Percentiles rank a stretch among this genome's conserved stretches.
Conservation (phyloP, 805 yeast species). For the Yarrowia bubula region DNA sequence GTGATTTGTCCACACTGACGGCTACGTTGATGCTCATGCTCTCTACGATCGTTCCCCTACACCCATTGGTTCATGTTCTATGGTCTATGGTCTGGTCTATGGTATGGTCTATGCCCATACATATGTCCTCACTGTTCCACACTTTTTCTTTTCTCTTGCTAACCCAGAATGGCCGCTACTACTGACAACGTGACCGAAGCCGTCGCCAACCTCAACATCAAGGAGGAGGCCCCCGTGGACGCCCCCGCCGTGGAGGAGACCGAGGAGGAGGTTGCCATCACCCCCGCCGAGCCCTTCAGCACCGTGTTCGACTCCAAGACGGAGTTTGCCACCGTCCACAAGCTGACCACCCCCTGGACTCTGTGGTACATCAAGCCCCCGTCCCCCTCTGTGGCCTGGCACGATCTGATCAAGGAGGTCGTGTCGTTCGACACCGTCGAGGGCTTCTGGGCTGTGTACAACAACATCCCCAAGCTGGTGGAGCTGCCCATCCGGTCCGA, state of each 20-base stretch:
- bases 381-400: slow-evolving; percentile 68
- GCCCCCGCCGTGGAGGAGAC: neutral
- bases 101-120: too few species aligned
- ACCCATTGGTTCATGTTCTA: too few species aligned
- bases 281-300: slow-evolving; percentile 23
- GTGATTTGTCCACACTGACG: too few species aligned
- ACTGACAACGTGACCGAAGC: slow-evolving; percentile 24
- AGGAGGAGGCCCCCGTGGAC: slow-evolving; percentile 35
- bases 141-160: too few species aligned
- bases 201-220: slow-evolving; percentile 36
- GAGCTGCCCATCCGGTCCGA: slow-evolving; percentile 91
- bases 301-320: slow-evolving; percentile 38
- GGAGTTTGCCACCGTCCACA: slow-evolving; percentile 74
- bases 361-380: slow-evolving; percentile 97
- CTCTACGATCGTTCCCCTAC: too few species aligned
- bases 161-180: slow-evolving; percentile 26
- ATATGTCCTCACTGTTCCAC: too few species aligned
- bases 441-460: slow-evolving; percentile 97
- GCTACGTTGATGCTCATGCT: too few species aligned
- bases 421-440: slow-evolving; percentile 92
- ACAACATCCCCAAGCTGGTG: slow-evolving; percentile 86
- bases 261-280: slow-evolving; percentile 1
- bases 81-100: too few species aligned
- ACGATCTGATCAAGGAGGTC: slow-evolving; percentile 87
- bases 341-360: slow-evolving; percentile 88